Percentiles rank a stretch among this genome's conserved stretches.
phyloP scores from a whole-genome alignment of 805 yeast species.

The Cyberlindnera euphorbiiphila region DNA sequence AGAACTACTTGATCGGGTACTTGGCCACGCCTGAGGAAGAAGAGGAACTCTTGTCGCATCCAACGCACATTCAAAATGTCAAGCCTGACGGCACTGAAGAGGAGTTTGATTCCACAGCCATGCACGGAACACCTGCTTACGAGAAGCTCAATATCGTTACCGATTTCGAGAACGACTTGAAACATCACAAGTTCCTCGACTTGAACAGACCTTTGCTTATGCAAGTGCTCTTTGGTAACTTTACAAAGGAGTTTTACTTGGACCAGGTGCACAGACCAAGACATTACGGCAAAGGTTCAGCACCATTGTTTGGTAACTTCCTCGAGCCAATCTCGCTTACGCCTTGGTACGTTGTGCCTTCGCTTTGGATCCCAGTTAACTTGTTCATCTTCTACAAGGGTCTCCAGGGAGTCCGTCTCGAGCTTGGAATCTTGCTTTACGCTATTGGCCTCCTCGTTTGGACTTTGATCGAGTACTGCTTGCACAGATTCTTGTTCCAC shows the following conservation, averaged over 20 bases:
- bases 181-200: slow-evolving; percentile 82
- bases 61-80: slow-evolving; percentile 57
- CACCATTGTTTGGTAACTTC: slow-evolving; percentile 92
- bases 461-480: slow-evolving; percentile 84
- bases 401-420: slow-evolving; percentile 39
- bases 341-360: slow-evolving; percentile 92
- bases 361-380: slow-evolving; percentile 82
- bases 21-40: slow-evolving; percentile 81
- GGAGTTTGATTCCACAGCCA: slow-evolving; percentile 46
- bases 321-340: slow-evolving; percentile 88
- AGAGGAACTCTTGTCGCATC: slow-evolving; percentile 59
- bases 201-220: slow-evolving; percentile 72
- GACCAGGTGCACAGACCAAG: slow-evolving; percentile 98
- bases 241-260: slow-evolving; percentile 83
- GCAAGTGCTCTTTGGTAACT: slow-evolving; percentile 75
- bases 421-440: slow-evolving; percentile 56
- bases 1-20: slow-evolving; percentile 74
- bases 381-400: slow-evolving; percentile 60
- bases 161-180: slow-evolving; percentile 65
- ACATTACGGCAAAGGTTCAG: slow-evolving; percentile 96
- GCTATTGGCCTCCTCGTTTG: slow-evolving; percentile 81
- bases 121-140: slow-evolving; percentile 67
- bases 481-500: slow-evolving; percentile 94
- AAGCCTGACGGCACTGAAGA: slow-evolving; percentile 38
- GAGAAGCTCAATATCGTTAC: slow-evolving; percentile 75